Base-by-base conservation (phyloP, 352 stramenopile genomes). In the Globisporangium rhizosaccharum region DNA sequence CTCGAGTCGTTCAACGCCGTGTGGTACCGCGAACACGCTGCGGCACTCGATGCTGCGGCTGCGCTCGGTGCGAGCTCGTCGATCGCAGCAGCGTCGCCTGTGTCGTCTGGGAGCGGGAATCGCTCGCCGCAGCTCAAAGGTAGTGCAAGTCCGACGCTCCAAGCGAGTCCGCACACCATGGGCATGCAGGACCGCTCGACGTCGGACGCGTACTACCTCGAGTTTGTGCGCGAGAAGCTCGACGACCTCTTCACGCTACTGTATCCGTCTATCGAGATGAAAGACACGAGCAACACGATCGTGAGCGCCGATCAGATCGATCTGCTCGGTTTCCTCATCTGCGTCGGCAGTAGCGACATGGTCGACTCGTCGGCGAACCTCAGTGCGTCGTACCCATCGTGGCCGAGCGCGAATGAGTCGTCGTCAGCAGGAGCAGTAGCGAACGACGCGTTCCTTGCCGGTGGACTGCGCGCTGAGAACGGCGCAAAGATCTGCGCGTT, bases 101-200 rank as follows among this genome's bases (percentile, higher is more conserved):
- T 51, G 30, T 41, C 33, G 37, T 39, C 33, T 39, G 33, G 33
- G n/a, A 61, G 20, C 17, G 79, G 68, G 45, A 53, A 68, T 25
- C 71, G 71, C 57, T 90, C 80, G 8, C 80, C 82, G 11, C 69
- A 71, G 10, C 65, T 86, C 41, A 74, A 79, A 33, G 80, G 77
- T 6, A 83, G 62, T 36, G 71, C 75, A 25, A 90, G 79, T 55
- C 81, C 81, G 15, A 82, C 84, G 1, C 71, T 79, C 3, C 80
- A 82, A 14, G 68, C 82, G 51, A 92, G 82, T 2, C 85, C 85
- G 39, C 85, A 94, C 50, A 86, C 80, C 0, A 70, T 90, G 37
- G 85, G 82, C 3, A 84, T 94, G 73, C 78, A 85, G 41, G 80
- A 94, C 59, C 76, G 85, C 17, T 90, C 82, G 26, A 90, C 82